Evolutionary conservation across 2,329 filamentous ascomycete genomes (phyloP).

Genomic region (Ophiostoma novo-ulmi): DNA sequence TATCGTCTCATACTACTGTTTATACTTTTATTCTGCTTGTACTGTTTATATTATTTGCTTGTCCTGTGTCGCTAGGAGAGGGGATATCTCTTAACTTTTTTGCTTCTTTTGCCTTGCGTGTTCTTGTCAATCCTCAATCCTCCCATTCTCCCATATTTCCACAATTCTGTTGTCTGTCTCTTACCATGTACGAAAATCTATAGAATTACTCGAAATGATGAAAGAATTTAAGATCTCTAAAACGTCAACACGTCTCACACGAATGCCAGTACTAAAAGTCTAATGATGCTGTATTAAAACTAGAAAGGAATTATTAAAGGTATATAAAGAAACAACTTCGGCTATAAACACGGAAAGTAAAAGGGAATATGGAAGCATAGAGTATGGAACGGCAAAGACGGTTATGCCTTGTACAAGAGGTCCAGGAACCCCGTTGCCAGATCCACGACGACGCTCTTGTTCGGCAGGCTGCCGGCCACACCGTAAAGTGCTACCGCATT

Average conservation of each 20-base stretch:
- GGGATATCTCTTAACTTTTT: neutral
- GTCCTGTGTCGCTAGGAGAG: neutral
- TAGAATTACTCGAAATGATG: constrained; percentile 1
- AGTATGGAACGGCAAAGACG: neutral
- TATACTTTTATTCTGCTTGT: neutral
- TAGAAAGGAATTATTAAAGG: neutral
- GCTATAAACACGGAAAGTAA: neutral
- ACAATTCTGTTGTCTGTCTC: neutral
- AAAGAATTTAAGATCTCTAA: neutral
- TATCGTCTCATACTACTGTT: constrained; percentile 1
- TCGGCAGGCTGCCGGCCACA: constrained; percentile 87
- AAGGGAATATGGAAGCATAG: neutral
- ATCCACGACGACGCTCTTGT: constrained; percentile 91
- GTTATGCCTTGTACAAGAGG: constrained; percentile 68
- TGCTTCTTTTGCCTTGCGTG: neutral
- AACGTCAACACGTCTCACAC: neutral
- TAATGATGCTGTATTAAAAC: neutral
- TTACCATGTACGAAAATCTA: neutral
- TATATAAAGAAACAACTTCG: neutral
- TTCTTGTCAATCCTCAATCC: neutral
- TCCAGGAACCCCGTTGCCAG: constrained; percentile 88
- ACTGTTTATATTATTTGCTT: neutral
- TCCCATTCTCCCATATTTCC: neutral
- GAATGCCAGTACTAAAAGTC: neutral
- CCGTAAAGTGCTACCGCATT: constrained; percentile 89